Evolutionary conservation across 441 rosid species (phyloP).

Genomic region (Adansonia gregorii): DNA sequence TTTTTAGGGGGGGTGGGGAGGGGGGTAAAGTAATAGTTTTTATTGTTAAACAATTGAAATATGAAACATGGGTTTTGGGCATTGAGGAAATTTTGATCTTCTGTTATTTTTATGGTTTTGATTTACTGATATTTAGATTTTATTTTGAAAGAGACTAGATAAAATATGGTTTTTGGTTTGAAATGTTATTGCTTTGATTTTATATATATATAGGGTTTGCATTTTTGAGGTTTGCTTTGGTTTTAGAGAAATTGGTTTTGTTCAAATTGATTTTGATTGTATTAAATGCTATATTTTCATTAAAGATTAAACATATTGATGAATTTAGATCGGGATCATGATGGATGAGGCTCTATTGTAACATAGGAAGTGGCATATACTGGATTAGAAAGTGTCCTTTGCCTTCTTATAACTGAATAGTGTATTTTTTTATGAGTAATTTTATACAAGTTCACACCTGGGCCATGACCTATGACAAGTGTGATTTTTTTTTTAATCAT

Average conservation of each 20-base stretch:
- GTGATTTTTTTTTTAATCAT: neutral
- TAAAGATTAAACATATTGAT: neutral
- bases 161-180: slow-evolving; percentile 15
- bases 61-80: no score
- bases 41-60: no score
- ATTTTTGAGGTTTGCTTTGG: neutral
- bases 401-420: neutral
- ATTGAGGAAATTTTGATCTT: no score
- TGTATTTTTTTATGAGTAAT: neutral
- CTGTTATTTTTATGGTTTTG: no score
- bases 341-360: slow-evolving; percentile 5
- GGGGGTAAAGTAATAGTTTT: no score
- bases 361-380: neutral
- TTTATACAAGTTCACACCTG: neutral
- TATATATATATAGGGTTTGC: neutral
- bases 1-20: no score
- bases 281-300: neutral
- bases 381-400: neutral
- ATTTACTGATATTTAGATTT: no score
- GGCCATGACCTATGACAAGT: neutral
- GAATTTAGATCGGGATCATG: slow-evolving; percentile 10
- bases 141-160: neutral
- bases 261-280: neutral
- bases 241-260: neutral
- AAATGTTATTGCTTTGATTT: neutral